Percentiles rank a stretch among this genome's conserved stretches.
phyloP scores from a whole-genome alignment of 2,329 filamentous ascomycete species.

The Beauveria sp. region DNA sequence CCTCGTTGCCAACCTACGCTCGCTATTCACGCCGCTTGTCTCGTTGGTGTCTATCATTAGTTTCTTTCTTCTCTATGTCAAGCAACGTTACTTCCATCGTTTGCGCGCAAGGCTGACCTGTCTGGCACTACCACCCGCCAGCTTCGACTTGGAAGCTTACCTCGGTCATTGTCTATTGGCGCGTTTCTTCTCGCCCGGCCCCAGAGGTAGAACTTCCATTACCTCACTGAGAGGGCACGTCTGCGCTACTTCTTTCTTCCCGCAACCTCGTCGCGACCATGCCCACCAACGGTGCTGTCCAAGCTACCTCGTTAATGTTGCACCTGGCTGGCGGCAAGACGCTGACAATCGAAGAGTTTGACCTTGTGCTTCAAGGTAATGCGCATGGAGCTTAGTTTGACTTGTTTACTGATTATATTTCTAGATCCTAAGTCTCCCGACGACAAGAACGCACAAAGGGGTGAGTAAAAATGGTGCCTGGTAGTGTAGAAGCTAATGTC shows the following conservation, averaged over 20 bases:
- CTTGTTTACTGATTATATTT: background rate
- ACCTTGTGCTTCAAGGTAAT: constrained; percentile 8
- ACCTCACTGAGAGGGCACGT: background rate
- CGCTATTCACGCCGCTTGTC: background rate
- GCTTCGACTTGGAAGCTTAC: background rate
- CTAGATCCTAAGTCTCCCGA: background rate
- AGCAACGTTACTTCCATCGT: background rate
- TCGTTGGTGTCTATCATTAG: too few relatives aligned
- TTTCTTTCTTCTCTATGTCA: background rate
- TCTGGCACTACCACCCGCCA: background rate
- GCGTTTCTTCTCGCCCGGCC: background rate
- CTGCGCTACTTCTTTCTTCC: background rate
- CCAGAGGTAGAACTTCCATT: background rate
- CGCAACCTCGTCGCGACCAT: background rate
- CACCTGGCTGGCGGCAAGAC: background rate
- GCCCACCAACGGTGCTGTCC: constrained; percentile 1
- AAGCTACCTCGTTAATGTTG: background rate
- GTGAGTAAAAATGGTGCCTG: background rate
- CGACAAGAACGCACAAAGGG: background rate
- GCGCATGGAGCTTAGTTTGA: background rate
- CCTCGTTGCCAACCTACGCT: background rate
- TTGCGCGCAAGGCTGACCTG: background rate
- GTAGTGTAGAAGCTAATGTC: background rate
- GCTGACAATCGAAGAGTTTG: background rate
- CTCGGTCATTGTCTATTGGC: background rate